Evolutionary conservation across 768 basidiomycete genomes (phyloP).

Genomic region (Gymnopilus junonius): DNA sequence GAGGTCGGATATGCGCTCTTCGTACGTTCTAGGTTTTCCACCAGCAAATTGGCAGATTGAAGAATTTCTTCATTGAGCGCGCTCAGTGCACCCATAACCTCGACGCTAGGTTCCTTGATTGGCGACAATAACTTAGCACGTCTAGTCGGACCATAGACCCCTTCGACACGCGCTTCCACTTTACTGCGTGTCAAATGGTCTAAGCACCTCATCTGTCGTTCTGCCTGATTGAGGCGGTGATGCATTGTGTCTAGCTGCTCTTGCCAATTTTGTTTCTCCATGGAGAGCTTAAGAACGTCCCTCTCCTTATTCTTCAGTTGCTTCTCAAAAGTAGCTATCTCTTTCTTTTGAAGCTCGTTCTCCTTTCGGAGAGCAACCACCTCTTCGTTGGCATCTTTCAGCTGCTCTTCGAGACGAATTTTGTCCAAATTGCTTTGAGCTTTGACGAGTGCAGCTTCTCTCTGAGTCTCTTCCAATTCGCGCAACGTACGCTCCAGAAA

Average conservation of each 20-base stretch:
- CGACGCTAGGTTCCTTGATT: constrained; percentile 18
- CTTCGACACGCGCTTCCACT: constrained; percentile 17
- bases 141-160: constrained; percentile 3
- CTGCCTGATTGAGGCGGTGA: constrained; percentile 10
- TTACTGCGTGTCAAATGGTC: constrained; percentile 18
- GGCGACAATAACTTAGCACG: neutral
- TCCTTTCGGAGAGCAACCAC: neutral
- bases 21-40: constrained; percentile 21
- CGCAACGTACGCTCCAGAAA: constrained; percentile 1
- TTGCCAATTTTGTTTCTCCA: constrained; percentile 21
- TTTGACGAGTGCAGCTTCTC: neutral
- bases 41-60: constrained; percentile 21
- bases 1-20: neutral
- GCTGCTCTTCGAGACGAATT: neutral
- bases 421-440: constrained; percentile 6
- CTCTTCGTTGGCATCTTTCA: neutral
- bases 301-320: neutral
- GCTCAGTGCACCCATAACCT: constrained; percentile 21
- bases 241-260: constrained; percentile 22
- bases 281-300: constrained; percentile 5
- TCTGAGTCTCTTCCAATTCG: constrained; percentile 1
- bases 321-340: neutral
- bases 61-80: constrained; percentile 27
- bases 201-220: constrained; percentile 13
- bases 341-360: neutral